A percentile compares a stretch with the other conserved stretches of the same genome.
These are phyloP conservation scores for Chrysochromulina parva DNA, from an alignment of 78 protist species.

Conservation along the genomic window DNA sequence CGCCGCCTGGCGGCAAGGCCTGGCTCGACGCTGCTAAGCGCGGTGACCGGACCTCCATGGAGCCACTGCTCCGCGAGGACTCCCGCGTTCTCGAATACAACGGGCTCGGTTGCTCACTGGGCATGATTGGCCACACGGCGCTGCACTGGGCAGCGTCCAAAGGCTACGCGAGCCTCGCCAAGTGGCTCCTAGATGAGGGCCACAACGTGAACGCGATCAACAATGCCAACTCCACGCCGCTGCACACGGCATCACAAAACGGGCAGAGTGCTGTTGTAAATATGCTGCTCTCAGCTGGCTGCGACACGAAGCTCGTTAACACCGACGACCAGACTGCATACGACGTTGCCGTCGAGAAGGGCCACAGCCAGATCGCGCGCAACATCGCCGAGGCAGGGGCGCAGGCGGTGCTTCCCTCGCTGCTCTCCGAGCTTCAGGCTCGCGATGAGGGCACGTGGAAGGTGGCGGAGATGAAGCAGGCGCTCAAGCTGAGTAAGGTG, in stretches of 20 bases:
- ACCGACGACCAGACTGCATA: background rate
- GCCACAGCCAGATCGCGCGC: background rate
- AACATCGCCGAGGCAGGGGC: background rate
- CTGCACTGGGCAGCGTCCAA: slow-evolving; percentile 8
- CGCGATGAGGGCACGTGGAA: background rate
- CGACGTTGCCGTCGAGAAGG: background rate
- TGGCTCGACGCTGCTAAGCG: background rate
- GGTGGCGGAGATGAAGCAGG: background rate
- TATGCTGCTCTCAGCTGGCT: background rate
- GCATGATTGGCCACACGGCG: slow-evolving; percentile 16
- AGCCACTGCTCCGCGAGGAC: background rate
- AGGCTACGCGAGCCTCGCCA: background rate
- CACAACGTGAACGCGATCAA: background rate
- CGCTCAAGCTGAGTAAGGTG: background rate
- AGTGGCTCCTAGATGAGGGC: background rate
- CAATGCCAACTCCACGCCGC: slow-evolving; percentile 11
- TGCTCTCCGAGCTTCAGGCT: background rate
- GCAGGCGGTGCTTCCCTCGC: background rate
- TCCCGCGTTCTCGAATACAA: background rate
- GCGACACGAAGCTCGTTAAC: background rate
- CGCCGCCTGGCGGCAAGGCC: background rate
- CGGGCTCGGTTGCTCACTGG: slow-evolving; percentile 6
- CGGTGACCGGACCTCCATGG: background rate
- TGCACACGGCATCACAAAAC: background rate
- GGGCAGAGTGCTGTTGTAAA: background rate